A percentile compares a stretch with the other conserved stretches of the same genome.
Evolutionary conservation across 78 protist species (phyloP).

Genomic region (Neovahlkampfia damariscottae): DNA sequence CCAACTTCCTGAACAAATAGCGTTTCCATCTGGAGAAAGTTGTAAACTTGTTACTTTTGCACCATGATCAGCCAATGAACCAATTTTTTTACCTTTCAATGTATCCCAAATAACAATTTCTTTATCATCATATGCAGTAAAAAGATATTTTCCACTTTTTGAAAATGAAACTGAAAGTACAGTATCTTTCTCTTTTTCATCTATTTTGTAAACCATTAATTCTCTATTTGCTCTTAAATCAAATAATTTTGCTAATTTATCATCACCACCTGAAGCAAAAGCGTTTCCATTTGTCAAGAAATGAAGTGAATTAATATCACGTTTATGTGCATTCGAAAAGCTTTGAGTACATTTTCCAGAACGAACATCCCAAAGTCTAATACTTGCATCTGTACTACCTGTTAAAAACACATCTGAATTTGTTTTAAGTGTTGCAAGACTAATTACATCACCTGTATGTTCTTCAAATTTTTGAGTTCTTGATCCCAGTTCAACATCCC

Average conservation of each 20-base stretch:
- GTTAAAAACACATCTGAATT: slow-evolving; percentile 61
- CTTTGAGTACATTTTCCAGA: slow-evolving; percentile 68
- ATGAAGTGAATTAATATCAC: slow-evolving; percentile 84
- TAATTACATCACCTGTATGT: slow-evolving; percentile 91
- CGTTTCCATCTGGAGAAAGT: slow-evolving; percentile 80
- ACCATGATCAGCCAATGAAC: slow-evolving; percentile 68
- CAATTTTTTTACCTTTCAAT: slow-evolving; percentile 62
- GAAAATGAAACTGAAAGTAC: slow-evolving; percentile 83
- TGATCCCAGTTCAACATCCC: slow-evolving; percentile 85
- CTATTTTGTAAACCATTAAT: slow-evolving; percentile 51
- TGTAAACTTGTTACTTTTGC: slow-evolving; percentile 88
- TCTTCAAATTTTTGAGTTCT: slow-evolving; percentile 45
- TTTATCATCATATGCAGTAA: slow-evolving; percentile 80
- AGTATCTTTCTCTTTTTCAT: slow-evolving; percentile 55
- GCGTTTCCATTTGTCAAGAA: slow-evolving; percentile 56
- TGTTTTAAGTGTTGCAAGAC: slow-evolving; percentile 12
- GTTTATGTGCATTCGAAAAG: slow-evolving; percentile 77
- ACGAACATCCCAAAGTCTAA: slow-evolving; percentile 83
- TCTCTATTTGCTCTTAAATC: slow-evolving; percentile 90
- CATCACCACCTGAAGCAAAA: slow-evolving; percentile 93
- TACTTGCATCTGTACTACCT: slow-evolving; percentile 73
- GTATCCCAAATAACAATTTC: slow-evolving; percentile 90
- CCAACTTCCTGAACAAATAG: slow-evolving; percentile 92
- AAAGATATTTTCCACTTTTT: slow-evolving; percentile 38
- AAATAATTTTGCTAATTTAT: slow-evolving; percentile 79